Base-by-base conservation (phyloP, 495 filamentous ascomycete species). In the Penicillium crystallinum region DNA sequence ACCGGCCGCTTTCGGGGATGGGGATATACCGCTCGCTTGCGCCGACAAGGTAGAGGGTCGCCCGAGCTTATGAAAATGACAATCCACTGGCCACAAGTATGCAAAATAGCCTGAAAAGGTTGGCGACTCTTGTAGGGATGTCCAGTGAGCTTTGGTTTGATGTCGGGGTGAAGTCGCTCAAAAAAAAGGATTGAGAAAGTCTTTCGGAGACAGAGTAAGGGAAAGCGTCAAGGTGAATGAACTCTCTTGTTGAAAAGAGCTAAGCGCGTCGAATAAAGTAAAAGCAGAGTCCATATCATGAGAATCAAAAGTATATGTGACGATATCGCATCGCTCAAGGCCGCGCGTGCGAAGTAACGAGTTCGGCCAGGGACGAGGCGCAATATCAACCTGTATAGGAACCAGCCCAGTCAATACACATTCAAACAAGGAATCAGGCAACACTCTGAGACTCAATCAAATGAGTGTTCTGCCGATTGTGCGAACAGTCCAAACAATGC, bases 221-320 rank as follows among this genome's bases (percentile, higher is more conserved):
- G 4, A 43, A 29, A 43, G 25, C 1, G 23, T 29, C 15, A 29
- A 17, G 9, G 15, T 29, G 1, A 43, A 43, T 27, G 6, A 43
- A 9, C 40, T 18, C 2, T 4, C 8, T 43, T 43, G 4, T 29
- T 22, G 40, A 25, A 11, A 27, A 43, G 14, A 43, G 15, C 9
- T 21, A 29, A 11, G 40, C 23, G 25, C 40, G 23, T 43, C 14
- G 15, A 30, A 30, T 29, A 9, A 17, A 27, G 25, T 14, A 29
- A 6, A 15, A 43, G 23, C 1, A 3, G 7, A 43, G 40, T 43
- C 40, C 23, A 43, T 43, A 29, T 43, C 40, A 43, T 52, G 8
- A 36, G 38, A 23, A 33, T n/a, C 29, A 27, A 57, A 52, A 52
- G 55, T 51, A 43, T 21, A 11, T 50, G 30, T 17, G 33, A 47